Base-by-base conservation (phyloP, 169 alveolate species). In the Plasmodium inui region DNA sequence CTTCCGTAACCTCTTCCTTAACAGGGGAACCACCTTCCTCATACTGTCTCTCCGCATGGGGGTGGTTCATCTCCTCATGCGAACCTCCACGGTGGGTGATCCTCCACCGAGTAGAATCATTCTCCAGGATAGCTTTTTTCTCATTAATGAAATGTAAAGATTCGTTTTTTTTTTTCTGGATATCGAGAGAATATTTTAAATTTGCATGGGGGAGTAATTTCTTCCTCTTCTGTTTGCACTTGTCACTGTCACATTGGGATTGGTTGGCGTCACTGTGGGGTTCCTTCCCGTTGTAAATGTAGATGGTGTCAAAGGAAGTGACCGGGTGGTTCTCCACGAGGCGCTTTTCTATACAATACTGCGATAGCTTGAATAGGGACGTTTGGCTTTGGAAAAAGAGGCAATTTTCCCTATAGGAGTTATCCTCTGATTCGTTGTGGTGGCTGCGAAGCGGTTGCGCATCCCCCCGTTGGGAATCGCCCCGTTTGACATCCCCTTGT, bases 301-400 rank as follows among this genome's bases (percentile, higher is more conserved):
- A 89, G 46, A 89, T 37, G 22, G 90, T 89, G 46, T 89, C 94
- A 34, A 89, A 89, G 41, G 94, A 61, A 1, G 26, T 28, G 4
- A 89, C 76, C n/a, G 61, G 83, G 9, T 89, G 53, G 71, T 89
- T 79, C 71, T 7, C 44, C 44, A 89, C 34, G 1, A 89, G 26
- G 12, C 82, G 9, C 19, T 89, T 89, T 79, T 89, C 94, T 79
- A 89, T 89, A 67, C 94, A 89, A 34, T 89, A 89, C 50, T 89
- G 94, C 19, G 94, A 78, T 89, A 89, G 32, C 37, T 89, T 89
- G 34, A 78, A 89, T 79, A 89, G 82, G 12, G 94, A 89, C 9
- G 83, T 79, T 79, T 89, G 94, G 34, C 73, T 70, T 79, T 79
- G 39, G 37, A 89, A 89, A 67, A 79, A 79, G 32, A 10, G n/a